Evolutionary conservation across 768 basidiomycete genomes (phyloP).

Genomic region (Tulasnella sp.): DNA sequence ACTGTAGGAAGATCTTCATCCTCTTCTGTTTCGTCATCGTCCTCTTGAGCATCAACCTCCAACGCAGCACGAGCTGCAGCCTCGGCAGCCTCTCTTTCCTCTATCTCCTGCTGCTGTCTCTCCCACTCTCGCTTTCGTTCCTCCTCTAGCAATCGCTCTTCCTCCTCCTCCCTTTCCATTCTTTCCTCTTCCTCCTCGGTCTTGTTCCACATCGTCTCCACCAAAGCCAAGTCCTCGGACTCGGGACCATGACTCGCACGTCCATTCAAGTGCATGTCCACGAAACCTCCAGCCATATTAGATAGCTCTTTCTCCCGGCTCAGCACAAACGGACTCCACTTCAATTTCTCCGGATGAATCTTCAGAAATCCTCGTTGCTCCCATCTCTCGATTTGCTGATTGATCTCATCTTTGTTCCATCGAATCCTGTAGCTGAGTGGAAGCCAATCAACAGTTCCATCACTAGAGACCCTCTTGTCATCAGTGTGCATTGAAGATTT

Average conservation of each 20-base stretch:
- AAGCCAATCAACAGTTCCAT: conserved; percentile 41
- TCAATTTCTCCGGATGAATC: conserved; percentile 65
- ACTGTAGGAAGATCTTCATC: too few relatives aligned
- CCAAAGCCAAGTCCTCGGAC: conserved; percentile 4
- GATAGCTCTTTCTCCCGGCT: conserved; percentile 26
- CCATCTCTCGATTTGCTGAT: conserved; percentile 52
- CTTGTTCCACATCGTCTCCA: conserved; percentile 2
- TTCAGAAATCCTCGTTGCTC: conserved; percentile 64
- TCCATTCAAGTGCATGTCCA: not conserved
- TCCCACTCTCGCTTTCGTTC: not conserved
- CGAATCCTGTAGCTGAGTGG: conserved; percentile 60
- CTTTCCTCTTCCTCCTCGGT: conserved; percentile 5
- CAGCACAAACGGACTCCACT: conserved; percentile 88
- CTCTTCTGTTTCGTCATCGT: too few relatives aligned
- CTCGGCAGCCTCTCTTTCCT: not conserved
- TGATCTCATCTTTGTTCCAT: conserved; percentile 58
- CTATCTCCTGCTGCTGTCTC: not conserved
- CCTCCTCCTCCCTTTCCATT: conserved; percentile 5
- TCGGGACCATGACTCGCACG: conserved; percentile 1
- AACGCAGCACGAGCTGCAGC: too few relatives aligned
- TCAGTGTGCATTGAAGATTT: conserved; percentile 25
- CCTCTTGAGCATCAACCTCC: too few relatives aligned
- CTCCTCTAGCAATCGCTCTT: not conserved
- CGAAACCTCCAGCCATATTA: too few relatives aligned
- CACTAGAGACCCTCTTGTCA: conserved; percentile 26